Base-by-base conservation (phyloP, 2,329 filamentous ascomycete genomes). In the Claviceps sp. region DNA sequence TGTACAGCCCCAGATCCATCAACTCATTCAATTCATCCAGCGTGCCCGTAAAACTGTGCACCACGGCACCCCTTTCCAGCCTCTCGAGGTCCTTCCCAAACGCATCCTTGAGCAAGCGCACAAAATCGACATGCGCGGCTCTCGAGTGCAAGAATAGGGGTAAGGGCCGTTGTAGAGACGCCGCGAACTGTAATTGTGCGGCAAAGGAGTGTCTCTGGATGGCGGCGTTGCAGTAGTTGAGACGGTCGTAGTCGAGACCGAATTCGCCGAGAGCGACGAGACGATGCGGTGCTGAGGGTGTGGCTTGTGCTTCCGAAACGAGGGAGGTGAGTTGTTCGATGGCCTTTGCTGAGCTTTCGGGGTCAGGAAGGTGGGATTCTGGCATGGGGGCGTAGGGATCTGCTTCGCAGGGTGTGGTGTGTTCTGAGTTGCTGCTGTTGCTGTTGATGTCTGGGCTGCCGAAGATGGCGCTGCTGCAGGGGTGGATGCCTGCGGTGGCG, bases 21-120 rank as follows among this genome's bases (percentile, higher is more conserved):
- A 97, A 71, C 57, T 87, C 80, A 52, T 77, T 71, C 85, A 95
- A 91, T 69, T 95, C 93, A 52, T 85, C 86, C 14, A 81, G 68
- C 0, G 88, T 88, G 3, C 93, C 93, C 0, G 93, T 98, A 62
- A 98, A 98, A 63, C 85, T 91, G 70, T 98, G 93, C 51, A 98
- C 93, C 16, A 97, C 81, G 14, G 87, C 93, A 18, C 84, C 79
- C 60, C 78, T 85, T 22, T 85, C 82, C 14, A 96, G 71, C 52
- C 74, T 72, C 56, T 84, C 78, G 3, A 91, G 73, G 48, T 72
- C 70, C 3, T 76, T 61, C 11, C 78, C 78, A 55, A 79, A 81
- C 9, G 73, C 72, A 1, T 64, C 74, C 47, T 77, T 76, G 8
- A 98, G 70, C 8, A 95, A 67, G 1, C 73, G 66, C 30, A 94